phyloP scores from a whole-genome alignment of 2,329 filamentous ascomycete species.

The Pseudohalonectria lignicola region DNA sequence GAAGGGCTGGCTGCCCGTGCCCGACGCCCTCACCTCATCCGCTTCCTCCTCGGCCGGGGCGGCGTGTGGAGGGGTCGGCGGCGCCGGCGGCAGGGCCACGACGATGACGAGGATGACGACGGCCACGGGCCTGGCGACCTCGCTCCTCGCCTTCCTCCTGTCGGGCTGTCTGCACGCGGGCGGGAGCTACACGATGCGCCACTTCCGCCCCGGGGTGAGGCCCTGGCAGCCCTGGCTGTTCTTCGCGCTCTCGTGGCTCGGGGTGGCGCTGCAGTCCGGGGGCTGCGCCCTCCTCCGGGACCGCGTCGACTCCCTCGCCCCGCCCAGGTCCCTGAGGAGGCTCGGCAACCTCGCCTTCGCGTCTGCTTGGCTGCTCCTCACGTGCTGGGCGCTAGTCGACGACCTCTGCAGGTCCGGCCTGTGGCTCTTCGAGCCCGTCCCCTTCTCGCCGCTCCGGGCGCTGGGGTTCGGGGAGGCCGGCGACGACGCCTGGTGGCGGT shows the following conservation, averaged over 20 bases:
- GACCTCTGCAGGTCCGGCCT: slow-evolving; percentile 65
- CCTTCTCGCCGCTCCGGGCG: slow-evolving; percentile 57
- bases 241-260: slow-evolving; percentile 60
- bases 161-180: slow-evolving; percentile 60
- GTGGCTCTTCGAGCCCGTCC: slow-evolving; percentile 77
- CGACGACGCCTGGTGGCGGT: slow-evolving; percentile 57
- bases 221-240: slow-evolving; percentile 52
- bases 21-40: too few species aligned
- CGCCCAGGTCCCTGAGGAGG: slow-evolving; percentile 26
- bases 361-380: slow-evolving; percentile 56
- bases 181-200: slow-evolving; percentile 58
- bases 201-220: slow-evolving; percentile 35
- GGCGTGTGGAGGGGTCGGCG: too few species aligned
- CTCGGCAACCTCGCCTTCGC: slow-evolving; percentile 51
- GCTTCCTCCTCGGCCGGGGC: too few species aligned
- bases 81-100: too few species aligned
- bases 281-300: slow-evolving; percentile 20
- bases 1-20: slow-evolving; percentile 24
- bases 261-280: slow-evolving; percentile 47
- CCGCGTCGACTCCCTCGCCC: slow-evolving; percentile 3
- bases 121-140: slow-evolving; percentile 6
- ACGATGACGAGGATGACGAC: slow-evolving; percentile 20
- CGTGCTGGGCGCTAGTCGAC: slow-evolving; percentile 55
- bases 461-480: slow-evolving; percentile 51
- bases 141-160: slow-evolving; percentile 47